A percentile compares a stretch with the other conserved stretches of the same genome.
Conservation (phyloP, 2,329 filamentous ascomycete genomes). For the Xylaria sp. region DNA sequence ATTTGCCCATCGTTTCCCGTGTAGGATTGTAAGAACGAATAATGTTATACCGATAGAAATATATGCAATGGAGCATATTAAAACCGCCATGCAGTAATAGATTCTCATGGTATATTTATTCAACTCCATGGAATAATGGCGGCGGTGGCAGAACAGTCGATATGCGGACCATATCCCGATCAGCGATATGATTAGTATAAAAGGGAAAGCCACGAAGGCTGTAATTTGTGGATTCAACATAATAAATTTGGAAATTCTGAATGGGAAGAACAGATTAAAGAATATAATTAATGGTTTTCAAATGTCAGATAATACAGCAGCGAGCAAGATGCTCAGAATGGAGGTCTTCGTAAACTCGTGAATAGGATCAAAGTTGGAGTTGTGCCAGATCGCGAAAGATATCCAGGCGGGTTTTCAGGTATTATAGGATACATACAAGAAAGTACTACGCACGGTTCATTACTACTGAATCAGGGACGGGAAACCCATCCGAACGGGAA, state of each 20-base stretch:
- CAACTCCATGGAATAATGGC: background rate
- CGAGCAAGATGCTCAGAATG: background rate
- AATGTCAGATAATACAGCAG: background rate
- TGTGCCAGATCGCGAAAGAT: background rate
- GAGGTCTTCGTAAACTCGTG: background rate
- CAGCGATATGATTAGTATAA: background rate
- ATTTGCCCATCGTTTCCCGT: conserved; percentile 9
- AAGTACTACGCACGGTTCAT: background rate
- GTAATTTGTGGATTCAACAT: conserved; percentile 1
- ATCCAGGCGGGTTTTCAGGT: background rate
- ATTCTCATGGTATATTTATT: background rate
- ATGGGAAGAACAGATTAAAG: background rate
- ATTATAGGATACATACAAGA: conserved; percentile 1
- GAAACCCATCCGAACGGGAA: conserved; percentile 22
- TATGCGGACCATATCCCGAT: conserved; percentile 2
- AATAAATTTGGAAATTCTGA: fast-evolving
- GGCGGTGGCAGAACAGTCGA: background rate
- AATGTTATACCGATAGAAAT: background rate
- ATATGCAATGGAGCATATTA: background rate
- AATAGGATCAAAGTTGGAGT: background rate
- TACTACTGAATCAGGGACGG: background rate
- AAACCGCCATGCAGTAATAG: background rate
- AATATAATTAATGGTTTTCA: background rate
- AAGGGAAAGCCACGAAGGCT: conserved; percentile 27
- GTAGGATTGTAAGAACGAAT: background rate